Conservation (phyloP, 805 yeast species). For the Candida pseudofarinosa region DNA sequence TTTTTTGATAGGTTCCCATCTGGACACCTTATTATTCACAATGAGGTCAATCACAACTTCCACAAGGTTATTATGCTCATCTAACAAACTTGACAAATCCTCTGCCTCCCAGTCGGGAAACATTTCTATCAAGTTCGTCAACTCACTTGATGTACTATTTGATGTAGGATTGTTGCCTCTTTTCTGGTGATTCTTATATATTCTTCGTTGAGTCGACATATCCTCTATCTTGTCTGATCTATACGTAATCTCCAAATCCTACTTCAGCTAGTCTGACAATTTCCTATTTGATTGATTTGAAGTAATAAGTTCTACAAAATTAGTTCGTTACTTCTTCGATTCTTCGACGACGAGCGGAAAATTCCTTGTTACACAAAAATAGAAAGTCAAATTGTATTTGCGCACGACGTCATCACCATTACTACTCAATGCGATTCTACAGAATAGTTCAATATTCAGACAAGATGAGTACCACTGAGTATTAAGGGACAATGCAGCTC, state of each 20-base stretch:
- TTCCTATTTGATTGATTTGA: constrained; percentile 5
- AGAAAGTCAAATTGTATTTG: constrained; percentile 1
- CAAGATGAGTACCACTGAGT: neutral
- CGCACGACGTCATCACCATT: too few relatives aligned
- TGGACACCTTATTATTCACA: constrained; percentile 82
- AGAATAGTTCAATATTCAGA: too few relatives aligned
- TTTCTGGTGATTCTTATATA: constrained; percentile 46
- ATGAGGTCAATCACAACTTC: constrained; percentile 82
- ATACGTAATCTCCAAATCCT: constrained; percentile 5
- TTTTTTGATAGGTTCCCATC: constrained; percentile 91
- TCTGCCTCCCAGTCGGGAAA: constrained; percentile 94
- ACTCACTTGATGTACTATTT: constrained; percentile 21
- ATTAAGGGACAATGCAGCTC: neutral
- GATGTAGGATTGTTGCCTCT: constrained; percentile 27
- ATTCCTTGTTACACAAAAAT: constrained; percentile 5
- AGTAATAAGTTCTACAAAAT: neutral
- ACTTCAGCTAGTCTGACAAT: constrained; percentile 1
- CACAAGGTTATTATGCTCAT: constrained; percentile 68
- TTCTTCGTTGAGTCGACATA: constrained; percentile 31
- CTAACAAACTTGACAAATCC: constrained; percentile 71
- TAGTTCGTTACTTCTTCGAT: constrained; percentile 3
- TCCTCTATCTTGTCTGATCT: constrained; percentile 4
- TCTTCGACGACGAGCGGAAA: constrained; percentile 3
- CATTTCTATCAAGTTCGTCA: constrained; percentile 70
- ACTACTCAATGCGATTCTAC: neutral